These are phyloP conservation scores for Tricholoma bakamatsutake DNA, from an alignment of 768 basidiomycete genomes.

Conservation along the genomic window DNA sequence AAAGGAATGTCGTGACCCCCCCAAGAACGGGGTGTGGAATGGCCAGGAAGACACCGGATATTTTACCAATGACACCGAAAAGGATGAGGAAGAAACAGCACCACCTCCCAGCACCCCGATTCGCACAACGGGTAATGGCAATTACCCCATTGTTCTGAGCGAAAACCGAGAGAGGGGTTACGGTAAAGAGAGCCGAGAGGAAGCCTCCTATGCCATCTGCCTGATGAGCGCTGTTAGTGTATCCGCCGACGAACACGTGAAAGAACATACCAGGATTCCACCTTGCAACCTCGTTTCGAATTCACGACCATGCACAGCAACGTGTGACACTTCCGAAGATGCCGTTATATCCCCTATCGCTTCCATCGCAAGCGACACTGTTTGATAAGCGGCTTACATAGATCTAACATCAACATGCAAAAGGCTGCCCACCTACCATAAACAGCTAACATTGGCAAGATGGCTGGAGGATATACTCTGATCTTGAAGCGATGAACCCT, in stretches of 20 bases:
- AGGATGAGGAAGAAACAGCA: conserved; percentile 77
- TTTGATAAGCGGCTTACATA: not conserved
- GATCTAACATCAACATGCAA: not conserved
- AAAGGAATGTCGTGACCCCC: conserved; percentile 84
- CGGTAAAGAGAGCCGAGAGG: conserved; percentile 74
- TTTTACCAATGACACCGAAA: conserved; percentile 75
- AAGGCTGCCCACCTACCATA: conserved; percentile 19
- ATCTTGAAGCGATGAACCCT: conserved; percentile 79
- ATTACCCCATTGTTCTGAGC: conserved; percentile 75
- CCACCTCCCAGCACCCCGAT: conserved; percentile 70
- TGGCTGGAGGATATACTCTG: conserved; percentile 66
- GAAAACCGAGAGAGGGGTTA: conserved; percentile 74
- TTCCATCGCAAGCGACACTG: conserved; percentile 75
- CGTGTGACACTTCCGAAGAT: conserved; percentile 73
- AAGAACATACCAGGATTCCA: conserved; percentile 54
- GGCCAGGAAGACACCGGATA: conserved; percentile 79
- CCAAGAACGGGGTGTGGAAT: conserved; percentile 82
- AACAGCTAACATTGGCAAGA: conserved; percentile 38
- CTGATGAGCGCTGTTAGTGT: conserved; percentile 38
- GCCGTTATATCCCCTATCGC: conserved; percentile 84
- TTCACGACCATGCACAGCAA: conserved; percentile 65
- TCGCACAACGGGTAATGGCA: conserved; percentile 80
- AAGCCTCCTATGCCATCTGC: conserved; percentile 81
- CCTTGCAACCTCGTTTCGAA: conserved; percentile 84
- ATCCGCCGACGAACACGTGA: conserved; percentile 31